phyloP scores from a whole-genome alignment of 1,284 basidiomycete genomes.

The Ceratobasidium sp. region DNA sequence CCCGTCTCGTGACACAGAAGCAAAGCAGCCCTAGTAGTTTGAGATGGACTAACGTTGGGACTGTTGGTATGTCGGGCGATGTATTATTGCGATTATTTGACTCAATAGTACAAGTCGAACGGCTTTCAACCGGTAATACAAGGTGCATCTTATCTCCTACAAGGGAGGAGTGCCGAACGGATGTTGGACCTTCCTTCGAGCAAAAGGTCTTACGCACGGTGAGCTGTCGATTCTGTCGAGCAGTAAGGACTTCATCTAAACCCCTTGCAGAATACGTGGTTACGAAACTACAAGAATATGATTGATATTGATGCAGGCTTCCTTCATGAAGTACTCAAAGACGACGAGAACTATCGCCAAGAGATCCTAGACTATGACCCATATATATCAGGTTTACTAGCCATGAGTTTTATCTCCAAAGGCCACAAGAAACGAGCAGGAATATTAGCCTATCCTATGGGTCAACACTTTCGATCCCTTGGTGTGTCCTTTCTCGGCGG shows the following conservation, averaged over 20 bases:
- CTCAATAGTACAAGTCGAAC: background rate
- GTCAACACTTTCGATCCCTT: background rate
- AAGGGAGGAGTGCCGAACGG: background rate
- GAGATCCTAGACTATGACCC: slow-evolving; percentile 1
- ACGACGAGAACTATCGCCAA: slow-evolving; percentile 7
- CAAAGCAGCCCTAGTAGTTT: background rate
- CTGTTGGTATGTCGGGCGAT: background rate
- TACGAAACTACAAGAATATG: slow-evolving; percentile 11
- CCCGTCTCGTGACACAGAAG: background rate
- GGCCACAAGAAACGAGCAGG: slow-evolving; percentile 34
- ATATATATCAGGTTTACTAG: slow-evolving; percentile 13
- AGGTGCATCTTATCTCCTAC: slow-evolving; percentile 39
- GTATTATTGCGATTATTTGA: background rate
- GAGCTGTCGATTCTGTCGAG: background rate
- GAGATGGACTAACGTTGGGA: background rate
- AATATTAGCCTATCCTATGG: slow-evolving; percentile 33
- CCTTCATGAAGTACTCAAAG: slow-evolving; percentile 4
- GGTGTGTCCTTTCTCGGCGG: background rate
- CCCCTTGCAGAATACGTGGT: slow-evolving; percentile 7
- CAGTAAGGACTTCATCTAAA: background rate
- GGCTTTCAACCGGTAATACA: slow-evolving; percentile 23
- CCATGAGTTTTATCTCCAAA: slow-evolving; percentile 15
- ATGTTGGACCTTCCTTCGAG: slow-evolving; percentile 5
- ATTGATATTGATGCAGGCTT: slow-evolving; percentile 8
- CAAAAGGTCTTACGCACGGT: slow-evolving; percentile 23